Evolutionary conservation across 139 green algal species (phyloP).

Genomic region (Coelastrella sp.): DNA sequence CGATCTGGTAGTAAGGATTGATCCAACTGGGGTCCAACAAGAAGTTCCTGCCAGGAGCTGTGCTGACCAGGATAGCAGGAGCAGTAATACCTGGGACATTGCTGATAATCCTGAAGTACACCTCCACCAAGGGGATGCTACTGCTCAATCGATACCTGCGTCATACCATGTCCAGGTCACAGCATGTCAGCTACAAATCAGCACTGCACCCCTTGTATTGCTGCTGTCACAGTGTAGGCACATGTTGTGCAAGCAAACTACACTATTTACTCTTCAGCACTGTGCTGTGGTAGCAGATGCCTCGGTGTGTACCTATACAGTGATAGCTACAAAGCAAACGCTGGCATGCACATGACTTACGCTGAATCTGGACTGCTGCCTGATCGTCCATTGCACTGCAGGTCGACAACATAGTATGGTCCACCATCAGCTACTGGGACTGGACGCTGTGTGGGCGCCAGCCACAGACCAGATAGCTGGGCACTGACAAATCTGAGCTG

Average conservation of each 20-base stretch:
- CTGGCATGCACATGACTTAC: too few species aligned
- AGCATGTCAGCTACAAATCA: not conserved
- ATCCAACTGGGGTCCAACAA: not conserved
- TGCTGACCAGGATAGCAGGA: not conserved
- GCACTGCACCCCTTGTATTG: too few species aligned
- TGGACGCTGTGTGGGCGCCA: not conserved
- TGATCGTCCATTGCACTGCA: not conserved
- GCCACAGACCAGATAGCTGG: not conserved
- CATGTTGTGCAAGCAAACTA: too few species aligned
- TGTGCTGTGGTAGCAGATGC: too few species aligned
- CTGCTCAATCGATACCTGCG: constrained; percentile 42
- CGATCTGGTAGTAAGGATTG: constrained; percentile 5
- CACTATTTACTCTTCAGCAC: too few species aligned
- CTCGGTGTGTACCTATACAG: too few species aligned
- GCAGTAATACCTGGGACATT: not conserved
- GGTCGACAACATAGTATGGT: not conserved
- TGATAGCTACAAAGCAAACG: too few species aligned
- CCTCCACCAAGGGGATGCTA: constrained; percentile 41
- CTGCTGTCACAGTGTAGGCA: too few species aligned
- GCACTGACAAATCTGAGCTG: not conserved
- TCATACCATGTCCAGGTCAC: too few species aligned
- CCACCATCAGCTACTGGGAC: not conserved
- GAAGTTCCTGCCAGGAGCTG: not conserved
- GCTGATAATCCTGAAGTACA: constrained; percentile 11
- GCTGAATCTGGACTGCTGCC: constrained; percentile 26